These are phyloP conservation scores for Przewalskia tangutica DNA, from an alignment of 257 asterid genomes.

Conservation along the genomic window DNA sequence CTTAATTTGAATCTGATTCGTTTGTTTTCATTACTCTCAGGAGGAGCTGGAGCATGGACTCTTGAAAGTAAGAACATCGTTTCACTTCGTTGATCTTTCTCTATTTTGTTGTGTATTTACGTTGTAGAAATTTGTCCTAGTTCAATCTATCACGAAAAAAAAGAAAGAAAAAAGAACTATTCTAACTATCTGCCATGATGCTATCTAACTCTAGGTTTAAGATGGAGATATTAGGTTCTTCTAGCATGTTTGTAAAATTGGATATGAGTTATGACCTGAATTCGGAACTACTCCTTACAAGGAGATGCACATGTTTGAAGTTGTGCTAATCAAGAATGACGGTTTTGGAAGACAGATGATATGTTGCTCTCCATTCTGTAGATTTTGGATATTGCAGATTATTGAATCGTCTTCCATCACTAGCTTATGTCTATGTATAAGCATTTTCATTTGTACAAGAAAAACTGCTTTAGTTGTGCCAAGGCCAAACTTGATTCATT, in stretches of 20 bases:
- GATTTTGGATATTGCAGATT: background rate
- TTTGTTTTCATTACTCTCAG: conserved; percentile 32
- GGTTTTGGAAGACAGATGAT: background rate
- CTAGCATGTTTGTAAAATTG: background rate
- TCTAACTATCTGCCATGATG: background rate
- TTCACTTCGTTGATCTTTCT: background rate
- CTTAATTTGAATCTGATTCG: too few species aligned
- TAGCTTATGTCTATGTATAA: background rate
- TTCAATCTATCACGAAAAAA: background rate
- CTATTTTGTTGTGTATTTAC: background rate
- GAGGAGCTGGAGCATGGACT: conserved; percentile 89
- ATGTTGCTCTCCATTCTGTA: background rate
- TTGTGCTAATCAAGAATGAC: background rate
- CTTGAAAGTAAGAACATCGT: conserved; percentile 35
- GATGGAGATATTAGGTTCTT: background rate
- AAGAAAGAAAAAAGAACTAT: background rate
- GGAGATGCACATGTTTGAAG: background rate
- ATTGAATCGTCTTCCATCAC: background rate
- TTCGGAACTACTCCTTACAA: background rate
- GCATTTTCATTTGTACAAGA: background rate
- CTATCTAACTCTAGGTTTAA: background rate
- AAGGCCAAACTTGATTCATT: background rate
- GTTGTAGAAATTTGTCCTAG: background rate
- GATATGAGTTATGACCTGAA: background rate
- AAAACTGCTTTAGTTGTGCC: background rate